Evolutionary conservation across 1,284 basidiomycete genomes (phyloP).

Genomic region (Termitomyces sp.): DNA sequence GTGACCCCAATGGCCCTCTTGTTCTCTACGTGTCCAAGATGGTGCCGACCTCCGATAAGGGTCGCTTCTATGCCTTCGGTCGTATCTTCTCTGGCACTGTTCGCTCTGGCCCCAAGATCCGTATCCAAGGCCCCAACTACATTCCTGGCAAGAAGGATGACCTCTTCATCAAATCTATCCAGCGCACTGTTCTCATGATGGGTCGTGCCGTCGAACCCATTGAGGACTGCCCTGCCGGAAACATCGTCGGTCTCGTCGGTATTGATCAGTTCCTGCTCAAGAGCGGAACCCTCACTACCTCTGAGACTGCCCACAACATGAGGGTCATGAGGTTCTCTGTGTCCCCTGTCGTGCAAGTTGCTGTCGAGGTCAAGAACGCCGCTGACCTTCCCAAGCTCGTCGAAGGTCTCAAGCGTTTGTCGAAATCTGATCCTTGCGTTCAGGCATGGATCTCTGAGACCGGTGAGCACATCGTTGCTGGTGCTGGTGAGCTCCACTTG

Average conservation of each 20-base stretch:
- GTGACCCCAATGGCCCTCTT: slow-evolving; percentile 94
- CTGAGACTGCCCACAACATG: slow-evolving; percentile 99
- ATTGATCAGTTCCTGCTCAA: slow-evolving; percentile 99
- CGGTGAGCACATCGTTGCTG: slow-evolving; percentile 98
- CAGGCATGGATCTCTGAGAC: slow-evolving; percentile 92
- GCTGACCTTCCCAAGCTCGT: slow-evolving; percentile 98
- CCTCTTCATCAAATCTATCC: slow-evolving; percentile 96
- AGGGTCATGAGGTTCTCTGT: slow-evolving; percentile 99
- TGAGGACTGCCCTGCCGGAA: slow-evolving; percentile 98
- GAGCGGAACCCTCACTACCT: slow-evolving; percentile 95
- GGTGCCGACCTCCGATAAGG: slow-evolving; percentile 99
- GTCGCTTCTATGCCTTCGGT: slow-evolving; percentile 99
- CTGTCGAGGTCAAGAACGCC: slow-evolving; percentile 99
- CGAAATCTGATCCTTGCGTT: slow-evolving; percentile 99
- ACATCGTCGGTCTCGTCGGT: slow-evolving; percentile 99
- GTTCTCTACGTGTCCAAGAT: slow-evolving; percentile 99
- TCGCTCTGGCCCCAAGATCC: slow-evolving; percentile 95
- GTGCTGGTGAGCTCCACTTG: slow-evolving; percentile 98
- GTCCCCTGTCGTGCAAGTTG: slow-evolving; percentile 98
- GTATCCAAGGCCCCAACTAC: slow-evolving; percentile 99
- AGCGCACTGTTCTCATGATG: slow-evolving; percentile 99
- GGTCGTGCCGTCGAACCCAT: slow-evolving; percentile 98
- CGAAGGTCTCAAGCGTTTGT: slow-evolving; percentile 99
- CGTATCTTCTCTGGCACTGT: slow-evolving; percentile 99
- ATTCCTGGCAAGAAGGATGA: slow-evolving; percentile 99